Evolutionary conservation across 2,329 filamentous ascomycete species (phyloP).

Genomic region (Fusarium pininemorale): DNA sequence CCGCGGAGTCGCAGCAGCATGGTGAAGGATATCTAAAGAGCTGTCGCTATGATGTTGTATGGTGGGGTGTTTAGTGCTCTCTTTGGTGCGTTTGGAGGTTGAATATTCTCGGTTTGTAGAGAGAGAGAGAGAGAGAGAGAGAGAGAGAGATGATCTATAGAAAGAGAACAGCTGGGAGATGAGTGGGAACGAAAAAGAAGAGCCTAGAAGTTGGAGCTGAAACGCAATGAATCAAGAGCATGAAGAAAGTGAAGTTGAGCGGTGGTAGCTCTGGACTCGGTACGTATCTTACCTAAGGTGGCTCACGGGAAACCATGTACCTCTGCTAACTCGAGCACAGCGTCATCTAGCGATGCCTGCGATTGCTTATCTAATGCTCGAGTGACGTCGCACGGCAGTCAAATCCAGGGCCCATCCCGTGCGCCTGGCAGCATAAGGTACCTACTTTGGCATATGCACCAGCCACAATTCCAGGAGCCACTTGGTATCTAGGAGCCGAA

Average conservation of each 20-base stretch:
- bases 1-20: constrained; percentile 91
- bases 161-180: background rate
- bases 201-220: constrained; percentile 23
- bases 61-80: constrained; percentile 21
- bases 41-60: constrained; percentile 10
- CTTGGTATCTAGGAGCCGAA: constrained; percentile 4
- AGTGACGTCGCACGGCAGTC: constrained; percentile 35
- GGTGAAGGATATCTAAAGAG: constrained; percentile 36
- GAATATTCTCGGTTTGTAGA: background rate
- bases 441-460: background rate
- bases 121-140: background rate
- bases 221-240: constrained; percentile 30
- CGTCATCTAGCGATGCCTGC: constrained; percentile 45
- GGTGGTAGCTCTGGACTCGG: constrained; percentile 3
- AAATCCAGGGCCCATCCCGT: background rate
- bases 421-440: background rate
- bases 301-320: background rate
- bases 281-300: constrained; percentile 25
- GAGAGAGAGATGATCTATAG: background rate
- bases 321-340: constrained; percentile 17
- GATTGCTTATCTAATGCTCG: constrained; percentile 23
- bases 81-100: background rate
- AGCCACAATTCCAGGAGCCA: constrained; percentile 24
- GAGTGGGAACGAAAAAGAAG: background rate
- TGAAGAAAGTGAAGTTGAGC: constrained; percentile 9